These are phyloP conservation scores for Hebeloma cylindrosporum DNA, from an alignment of 768 basidiomycete genomes.

Conservation along the genomic window DNA sequence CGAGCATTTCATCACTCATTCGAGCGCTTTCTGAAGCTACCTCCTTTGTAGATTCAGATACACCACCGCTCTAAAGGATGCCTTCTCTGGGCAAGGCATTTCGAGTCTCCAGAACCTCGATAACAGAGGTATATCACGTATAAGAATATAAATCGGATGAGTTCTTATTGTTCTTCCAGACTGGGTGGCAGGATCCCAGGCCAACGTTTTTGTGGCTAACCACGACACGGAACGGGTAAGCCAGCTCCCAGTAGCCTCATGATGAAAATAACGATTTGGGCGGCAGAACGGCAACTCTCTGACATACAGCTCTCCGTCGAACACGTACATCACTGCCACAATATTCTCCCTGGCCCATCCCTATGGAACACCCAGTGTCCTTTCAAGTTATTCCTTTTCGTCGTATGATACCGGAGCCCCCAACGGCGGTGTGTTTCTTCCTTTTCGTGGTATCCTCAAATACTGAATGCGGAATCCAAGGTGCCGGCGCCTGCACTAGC, in stretches of 20 bases:
- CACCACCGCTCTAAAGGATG: conserved; percentile 48
- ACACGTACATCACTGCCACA: conserved; percentile 58
- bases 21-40: background rate
- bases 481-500: conserved; percentile 48
- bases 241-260: background rate
- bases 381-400: conserved; percentile 58
- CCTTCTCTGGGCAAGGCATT: conserved; percentile 53
- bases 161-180: conserved; percentile 32
- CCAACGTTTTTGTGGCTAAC: conserved; percentile 68
- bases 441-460: background rate
- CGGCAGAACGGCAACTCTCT: conserved; percentile 51
- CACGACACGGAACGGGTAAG: conserved; percentile 67
- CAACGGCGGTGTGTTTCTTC: conserved; percentile 43
- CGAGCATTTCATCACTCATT: background rate
- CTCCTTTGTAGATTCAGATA: conserved; percentile 52
- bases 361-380: conserved; percentile 63
- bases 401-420: conserved; percentile 58
- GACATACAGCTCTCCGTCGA: conserved; percentile 60
- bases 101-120: conserved; percentile 52
- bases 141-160: background rate
- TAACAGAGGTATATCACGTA: conserved; percentile 36
- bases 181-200: conserved; percentile 52
- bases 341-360: conserved; percentile 68
- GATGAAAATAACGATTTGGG: background rate
- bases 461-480: conserved; percentile 20